Evolutionary conservation across 2,329 filamentous ascomycete species (phyloP).

Genomic region (Ploettnerulaceae sp.): DNA sequence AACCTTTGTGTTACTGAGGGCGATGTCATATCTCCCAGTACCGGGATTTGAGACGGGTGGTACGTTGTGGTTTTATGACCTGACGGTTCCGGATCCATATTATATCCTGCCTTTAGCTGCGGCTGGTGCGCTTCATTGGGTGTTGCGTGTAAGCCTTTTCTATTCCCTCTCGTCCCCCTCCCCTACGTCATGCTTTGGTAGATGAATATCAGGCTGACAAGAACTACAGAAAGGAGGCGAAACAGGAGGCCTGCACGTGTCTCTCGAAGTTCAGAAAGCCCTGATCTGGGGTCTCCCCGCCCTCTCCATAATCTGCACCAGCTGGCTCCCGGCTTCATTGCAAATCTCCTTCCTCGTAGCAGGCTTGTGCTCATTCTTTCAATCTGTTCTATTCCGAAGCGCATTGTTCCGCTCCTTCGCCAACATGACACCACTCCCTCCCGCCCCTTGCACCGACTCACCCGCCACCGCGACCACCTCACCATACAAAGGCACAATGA

Average conservation of each 20-base stretch:
- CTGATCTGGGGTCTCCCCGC: constrained; percentile 47
- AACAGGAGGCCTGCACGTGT: constrained; percentile 36
- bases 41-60: constrained; percentile 70
- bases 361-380: constrained; percentile 36
- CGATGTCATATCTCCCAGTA: constrained; percentile 74
- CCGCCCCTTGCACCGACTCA: not conserved
- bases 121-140: constrained; percentile 51
- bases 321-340: constrained; percentile 43
- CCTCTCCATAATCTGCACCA: constrained; percentile 49
- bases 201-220: constrained; percentile 1
- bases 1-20: constrained; percentile 70
- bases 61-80: constrained; percentile 71
- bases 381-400: constrained; percentile 43
- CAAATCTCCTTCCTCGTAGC: constrained; percentile 58
- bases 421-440: constrained; percentile 32
- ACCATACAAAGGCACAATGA: constrained; percentile 19
- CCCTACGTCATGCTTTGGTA: not conserved
- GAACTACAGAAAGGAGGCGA: constrained; percentile 44
- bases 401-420: constrained; percentile 36
- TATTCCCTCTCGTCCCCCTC: not conserved
- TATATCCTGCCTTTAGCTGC: constrained; percentile 66
- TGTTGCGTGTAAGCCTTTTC: constrained; percentile 28
- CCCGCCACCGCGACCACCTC: constrained; percentile 1
- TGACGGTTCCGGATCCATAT: constrained; percentile 72
- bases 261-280: constrained; percentile 35